Evolutionary conservation across 2,329 filamentous ascomycete species (phyloP).

Genomic region (Calonectria hongkongensis): DNA sequence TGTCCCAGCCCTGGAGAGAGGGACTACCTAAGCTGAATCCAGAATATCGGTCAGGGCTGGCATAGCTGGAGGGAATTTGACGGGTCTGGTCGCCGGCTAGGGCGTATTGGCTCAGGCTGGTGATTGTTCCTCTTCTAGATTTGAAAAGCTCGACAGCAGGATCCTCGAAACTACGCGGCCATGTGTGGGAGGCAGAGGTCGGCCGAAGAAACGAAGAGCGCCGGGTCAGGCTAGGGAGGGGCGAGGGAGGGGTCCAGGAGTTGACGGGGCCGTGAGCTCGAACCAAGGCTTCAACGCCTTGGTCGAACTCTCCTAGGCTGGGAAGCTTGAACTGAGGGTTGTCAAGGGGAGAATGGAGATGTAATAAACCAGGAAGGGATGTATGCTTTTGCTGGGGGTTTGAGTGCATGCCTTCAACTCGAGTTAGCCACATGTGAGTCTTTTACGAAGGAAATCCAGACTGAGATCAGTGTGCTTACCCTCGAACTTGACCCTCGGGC

Average conservation of each 20-base stretch:
- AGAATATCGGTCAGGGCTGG: conserved; percentile 48
- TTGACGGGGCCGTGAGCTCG: conserved; percentile 56
- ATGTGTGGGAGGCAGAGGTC: conserved; percentile 39
- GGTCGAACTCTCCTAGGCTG: conserved; percentile 62
- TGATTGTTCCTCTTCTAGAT: conserved; percentile 44
- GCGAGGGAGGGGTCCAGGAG: conserved; percentile 55
- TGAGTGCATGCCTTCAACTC: conserved; percentile 48
- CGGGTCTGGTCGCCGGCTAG: conserved; percentile 43
- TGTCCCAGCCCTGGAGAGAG: conserved; percentile 46
- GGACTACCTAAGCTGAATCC: conserved; percentile 50
- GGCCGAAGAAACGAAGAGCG: conserved; percentile 52
- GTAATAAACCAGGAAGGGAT: conserved; percentile 50
- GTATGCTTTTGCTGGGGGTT: conserved; percentile 50
- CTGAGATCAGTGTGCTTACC: conserved; percentile 47
- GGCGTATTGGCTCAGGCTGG: conserved; percentile 45
- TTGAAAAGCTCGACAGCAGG: conserved; percentile 29
- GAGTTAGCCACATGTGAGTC: conserved; percentile 29
- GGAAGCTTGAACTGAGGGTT: conserved; percentile 56
- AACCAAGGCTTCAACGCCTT: conserved; percentile 61
- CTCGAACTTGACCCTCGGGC: conserved; percentile 59
- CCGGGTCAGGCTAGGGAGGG: conserved; percentile 52
- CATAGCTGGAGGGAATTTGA: conserved; percentile 50
- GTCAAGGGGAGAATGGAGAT: conserved; percentile 43
- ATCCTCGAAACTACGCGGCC: conserved; percentile 44
- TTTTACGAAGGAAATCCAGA: background rate